Base-by-base conservation (phyloP, 2,329 filamentous ascomycete genomes). In the Apiospora phragmitis region DNA sequence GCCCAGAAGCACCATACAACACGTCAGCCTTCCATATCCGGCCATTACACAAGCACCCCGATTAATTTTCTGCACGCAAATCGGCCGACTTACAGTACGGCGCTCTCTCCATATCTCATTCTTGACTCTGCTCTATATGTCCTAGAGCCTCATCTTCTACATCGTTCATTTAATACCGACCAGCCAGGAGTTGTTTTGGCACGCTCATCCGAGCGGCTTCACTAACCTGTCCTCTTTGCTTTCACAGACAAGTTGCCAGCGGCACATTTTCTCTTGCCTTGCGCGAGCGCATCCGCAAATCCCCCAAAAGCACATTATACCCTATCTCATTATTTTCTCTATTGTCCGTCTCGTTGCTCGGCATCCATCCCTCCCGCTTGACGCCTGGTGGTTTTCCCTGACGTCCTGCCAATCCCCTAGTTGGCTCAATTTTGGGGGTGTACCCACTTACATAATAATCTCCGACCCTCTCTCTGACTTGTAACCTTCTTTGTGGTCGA, bases 381-480 rank as follows among this genome's bases (percentile, higher is more conserved):
- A 38, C 55, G 55, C 29, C 55, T 62, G 11, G 21, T 62, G 55
- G 32, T 35, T 62, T 62, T 62, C 55, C 32, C 55, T 62, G 55
- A 62, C 55, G 55, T 62, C 32, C 55, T 62, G 55, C 18, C 51
- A 62, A 29, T 62, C 51, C 55, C 55, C 42, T 67, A 45, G 38
- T 67, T 67, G 65, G 65, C 24, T 67, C 65, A 67, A 43, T 29
- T 68, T 68, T 68, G 67, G 67, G 65, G 65, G 65, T 43, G 62
- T 66, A 65, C 62, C 69, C 69, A 70, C 69, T 70, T 70, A 70
- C 69, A 70, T 70, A 62, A 62, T 62, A 70, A 70, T 70, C 69
- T 70, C 69, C 69, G 69, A 68, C 65, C 69, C 55, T 67, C 51
- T 67, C 51, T 59, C 55, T 43, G 35, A 49, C 69, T 55, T 51